These are phyloP conservation scores for Cutaneotrichosporon sp. DNA, from an alignment of 1,284 basidiomycete species.

Conservation along the genomic window DNA sequence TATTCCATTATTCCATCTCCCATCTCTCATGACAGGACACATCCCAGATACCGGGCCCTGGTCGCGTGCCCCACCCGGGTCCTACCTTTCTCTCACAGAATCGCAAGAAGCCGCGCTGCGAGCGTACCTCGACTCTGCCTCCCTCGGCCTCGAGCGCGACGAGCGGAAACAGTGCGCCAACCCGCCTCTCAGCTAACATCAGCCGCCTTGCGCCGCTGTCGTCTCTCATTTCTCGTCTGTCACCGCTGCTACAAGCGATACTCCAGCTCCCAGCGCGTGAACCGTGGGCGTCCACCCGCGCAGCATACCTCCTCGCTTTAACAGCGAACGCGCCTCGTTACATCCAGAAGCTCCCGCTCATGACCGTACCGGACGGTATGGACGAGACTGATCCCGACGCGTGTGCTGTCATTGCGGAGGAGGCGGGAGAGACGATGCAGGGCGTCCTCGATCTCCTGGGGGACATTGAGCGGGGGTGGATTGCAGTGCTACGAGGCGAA, in stretches of 20 bases:
- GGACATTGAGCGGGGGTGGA: conserved; percentile 34
- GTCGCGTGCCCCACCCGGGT: neutral
- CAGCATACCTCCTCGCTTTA: conserved; percentile 36
- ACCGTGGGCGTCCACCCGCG: conserved; percentile 30
- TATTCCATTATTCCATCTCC: neutral
- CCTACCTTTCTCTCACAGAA: conserved; percentile 23
- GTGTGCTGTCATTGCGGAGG: conserved; percentile 15
- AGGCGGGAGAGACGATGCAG: conserved; percentile 23
- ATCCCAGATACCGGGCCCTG: neutral
- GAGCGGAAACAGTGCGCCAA: conserved; percentile 31
- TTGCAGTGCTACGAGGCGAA: conserved; percentile 31
- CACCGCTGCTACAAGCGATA: conserved; percentile 31
- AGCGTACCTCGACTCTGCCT: conserved; percentile 33
- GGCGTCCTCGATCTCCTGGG: conserved; percentile 28
- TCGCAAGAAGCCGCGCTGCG: conserved; percentile 30
- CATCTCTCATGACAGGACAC: neutral
- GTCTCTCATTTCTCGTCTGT: conserved; percentile 27
- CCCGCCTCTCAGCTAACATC: neutral
- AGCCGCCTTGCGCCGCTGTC: conserved; percentile 32
- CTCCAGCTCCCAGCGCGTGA: conserved; percentile 35
- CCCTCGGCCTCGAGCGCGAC: conserved; percentile 35
- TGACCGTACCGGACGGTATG: neutral
- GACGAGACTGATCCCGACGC: conserved; percentile 6
- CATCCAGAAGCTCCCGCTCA: conserved; percentile 31
- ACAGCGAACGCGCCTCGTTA: conserved; percentile 28